phyloP scores from a whole-genome alignment of 2,329 filamentous ascomycete genomes.

The Rhynchosporium secalis region DNA sequence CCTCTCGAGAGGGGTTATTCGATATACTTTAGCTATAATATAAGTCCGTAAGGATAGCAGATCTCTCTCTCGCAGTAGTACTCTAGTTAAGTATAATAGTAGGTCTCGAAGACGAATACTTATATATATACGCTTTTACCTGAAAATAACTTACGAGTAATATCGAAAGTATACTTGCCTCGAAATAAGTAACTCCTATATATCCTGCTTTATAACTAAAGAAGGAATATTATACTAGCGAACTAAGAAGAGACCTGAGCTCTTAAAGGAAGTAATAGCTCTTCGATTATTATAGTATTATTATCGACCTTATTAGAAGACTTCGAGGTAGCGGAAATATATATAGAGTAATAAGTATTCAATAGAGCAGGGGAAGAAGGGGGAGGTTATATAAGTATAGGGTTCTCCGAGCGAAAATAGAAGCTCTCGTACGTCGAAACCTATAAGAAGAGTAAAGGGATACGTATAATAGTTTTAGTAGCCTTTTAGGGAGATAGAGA shows the following conservation, averaged over 20 bases:
- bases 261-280: background rate
- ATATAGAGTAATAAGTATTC: slow-evolving; percentile 27
- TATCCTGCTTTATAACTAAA: background rate
- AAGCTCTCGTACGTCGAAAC: slow-evolving; percentile 10
- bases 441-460: slow-evolving; percentile 21
- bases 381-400: background rate
- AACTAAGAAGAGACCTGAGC: background rate
- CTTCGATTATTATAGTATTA: background rate
- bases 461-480: slow-evolving; percentile 25
- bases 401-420: background rate
- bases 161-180: no score
- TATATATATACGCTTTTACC: no score
- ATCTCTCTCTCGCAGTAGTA: no score
- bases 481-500: slow-evolving; percentile 14
- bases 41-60: no score
- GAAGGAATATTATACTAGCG: background rate
- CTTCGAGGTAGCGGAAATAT: slow-evolving; percentile 17
- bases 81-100: no score
- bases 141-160: no score
- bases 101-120: no score
- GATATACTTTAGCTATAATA: no score
- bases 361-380: slow-evolving; percentile 18
- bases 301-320: slow-evolving; percentile 1
- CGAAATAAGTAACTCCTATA: background rate
- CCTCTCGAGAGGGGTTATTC: background rate